Conservation (phyloP, 2,329 filamentous ascomycete species). For the Basipetospora sp. region DNA sequence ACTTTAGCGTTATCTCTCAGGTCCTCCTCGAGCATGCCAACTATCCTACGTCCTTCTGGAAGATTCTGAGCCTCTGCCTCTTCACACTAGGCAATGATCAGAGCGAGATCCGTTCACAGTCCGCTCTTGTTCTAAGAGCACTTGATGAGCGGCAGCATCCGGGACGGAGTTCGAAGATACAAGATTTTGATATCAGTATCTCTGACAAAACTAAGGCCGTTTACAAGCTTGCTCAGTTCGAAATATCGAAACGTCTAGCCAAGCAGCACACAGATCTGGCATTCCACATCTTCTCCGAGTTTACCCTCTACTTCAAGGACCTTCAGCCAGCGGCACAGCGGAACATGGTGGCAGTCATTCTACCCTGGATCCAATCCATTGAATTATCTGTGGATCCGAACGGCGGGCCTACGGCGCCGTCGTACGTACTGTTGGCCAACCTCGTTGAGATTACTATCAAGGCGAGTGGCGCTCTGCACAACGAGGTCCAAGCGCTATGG, state of each 20-base stretch:
- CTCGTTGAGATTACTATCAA: constrained; percentile 92
- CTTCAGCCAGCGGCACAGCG: constrained; percentile 69
- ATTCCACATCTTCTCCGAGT: constrained; percentile 91
- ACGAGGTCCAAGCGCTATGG: constrained; percentile 95
- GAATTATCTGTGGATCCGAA: constrained; percentile 85
- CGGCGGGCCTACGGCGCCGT: constrained; percentile 76
- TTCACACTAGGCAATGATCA: constrained; percentile 89
- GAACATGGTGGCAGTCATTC: constrained; percentile 83
- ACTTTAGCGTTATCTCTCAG: constrained; percentile 82
- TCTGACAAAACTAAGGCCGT: constrained; percentile 97
- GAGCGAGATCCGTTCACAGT: constrained; percentile 77
- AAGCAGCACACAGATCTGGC: constrained; percentile 79
- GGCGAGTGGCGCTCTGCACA: constrained; percentile 74
- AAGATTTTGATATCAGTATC: constrained; percentile 96
- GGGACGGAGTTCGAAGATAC: constrained; percentile 66
- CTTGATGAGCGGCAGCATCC: constrained; percentile 69
- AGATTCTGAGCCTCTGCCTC: constrained; percentile 70
- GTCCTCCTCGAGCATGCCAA: constrained; percentile 73
- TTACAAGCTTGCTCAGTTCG: constrained; percentile 93
- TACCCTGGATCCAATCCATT: constrained; percentile 92
- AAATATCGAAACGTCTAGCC: constrained; percentile 80
- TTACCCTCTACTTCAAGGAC: constrained; percentile 82
- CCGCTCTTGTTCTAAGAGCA: constrained; percentile 62
- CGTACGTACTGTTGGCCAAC: constrained; percentile 89
- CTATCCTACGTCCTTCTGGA: constrained; percentile 79